Percentiles rank a stretch among this genome's conserved stretches.
phyloP scores from a whole-genome alignment of 257 asterid genomes.

The Jacaranda mimosifolia region DNA sequence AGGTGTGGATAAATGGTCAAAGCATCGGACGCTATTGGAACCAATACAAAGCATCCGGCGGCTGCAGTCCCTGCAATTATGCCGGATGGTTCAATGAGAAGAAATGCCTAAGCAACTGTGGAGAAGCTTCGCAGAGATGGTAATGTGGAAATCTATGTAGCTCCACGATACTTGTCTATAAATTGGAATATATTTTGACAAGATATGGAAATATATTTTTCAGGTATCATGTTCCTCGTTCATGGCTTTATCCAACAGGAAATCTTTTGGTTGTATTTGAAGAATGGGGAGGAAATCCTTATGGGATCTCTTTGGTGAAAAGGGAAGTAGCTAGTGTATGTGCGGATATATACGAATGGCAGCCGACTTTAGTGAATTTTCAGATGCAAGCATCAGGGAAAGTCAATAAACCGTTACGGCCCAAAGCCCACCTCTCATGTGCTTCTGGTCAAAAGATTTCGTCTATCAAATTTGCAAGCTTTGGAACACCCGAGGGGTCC shows the following conservation, averaged over 20 bases:
- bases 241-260: conserved; percentile 83
- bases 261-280: conserved; percentile 84
- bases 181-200: conserved; percentile 13
- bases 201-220: conserved; percentile 15
- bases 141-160: conserved; percentile 29
- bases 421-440: conserved; percentile 86
- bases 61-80: conserved; percentile 78
- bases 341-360: conserved; percentile 86
- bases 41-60: conserved; percentile 78
- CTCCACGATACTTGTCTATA: conserved; percentile 1
- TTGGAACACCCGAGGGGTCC: conserved; percentile 83
- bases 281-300: conserved; percentile 95
- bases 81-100: conserved; percentile 77
- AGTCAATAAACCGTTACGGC: conserved; percentile 76
- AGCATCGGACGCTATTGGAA: conserved; percentile 92
- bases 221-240: conserved; percentile 96
- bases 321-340: conserved; percentile 80
- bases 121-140: conserved; percentile 95
- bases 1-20: conserved; percentile 93
- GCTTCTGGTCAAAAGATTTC: conserved; percentile 75
- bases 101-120: conserved; percentile 82
- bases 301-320: conserved; percentile 71
- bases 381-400: conserved; percentile 72
- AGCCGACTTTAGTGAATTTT: conserved; percentile 78
- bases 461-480: conserved; percentile 89